Conservation (phyloP, 2,329 filamentous ascomycete genomes). For the Didymella lethalis region DNA sequence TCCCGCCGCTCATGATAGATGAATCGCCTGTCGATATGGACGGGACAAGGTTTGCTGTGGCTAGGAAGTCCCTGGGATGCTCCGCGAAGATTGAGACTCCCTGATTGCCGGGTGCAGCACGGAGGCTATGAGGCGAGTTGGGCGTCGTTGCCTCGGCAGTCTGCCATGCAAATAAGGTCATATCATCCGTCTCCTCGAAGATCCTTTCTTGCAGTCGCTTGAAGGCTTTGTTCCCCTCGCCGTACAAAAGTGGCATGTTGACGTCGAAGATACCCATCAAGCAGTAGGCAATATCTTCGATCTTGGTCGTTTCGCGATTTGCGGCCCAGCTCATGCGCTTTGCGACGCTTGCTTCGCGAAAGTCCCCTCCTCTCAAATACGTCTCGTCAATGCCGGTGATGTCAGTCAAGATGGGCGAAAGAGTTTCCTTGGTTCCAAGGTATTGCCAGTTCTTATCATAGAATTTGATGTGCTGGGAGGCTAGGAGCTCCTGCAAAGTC, state of each 20-base stretch:
- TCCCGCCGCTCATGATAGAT: too few relatives aligned
- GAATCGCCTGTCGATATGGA: too few relatives aligned
- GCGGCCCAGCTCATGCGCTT: constrained; percentile 23
- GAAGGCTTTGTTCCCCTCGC: constrained; percentile 1
- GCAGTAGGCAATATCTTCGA: constrained; percentile 19
- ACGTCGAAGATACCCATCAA: constrained; percentile 26
- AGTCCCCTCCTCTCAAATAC: not conserved
- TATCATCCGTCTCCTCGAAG: not conserved
- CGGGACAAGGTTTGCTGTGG: too few relatives aligned
- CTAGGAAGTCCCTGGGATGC: too few relatives aligned
- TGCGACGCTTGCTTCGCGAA: constrained; percentile 7
- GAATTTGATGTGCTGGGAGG: constrained; percentile 12
- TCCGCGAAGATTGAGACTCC: too few relatives aligned
- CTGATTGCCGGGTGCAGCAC: too few relatives aligned
- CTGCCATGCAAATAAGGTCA: not conserved
- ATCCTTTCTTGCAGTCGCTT: not conserved
- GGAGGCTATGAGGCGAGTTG: too few relatives aligned
- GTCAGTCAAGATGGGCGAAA: constrained; percentile 1
- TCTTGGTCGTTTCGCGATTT: constrained; percentile 19
- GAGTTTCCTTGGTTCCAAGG: constrained; percentile 11
- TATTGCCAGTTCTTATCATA: constrained; percentile 6
- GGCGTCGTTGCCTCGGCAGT: not conserved
- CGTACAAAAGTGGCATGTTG: not conserved
- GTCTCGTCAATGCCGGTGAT: constrained; percentile 10
- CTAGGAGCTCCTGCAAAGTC: constrained; percentile 9